Base-by-base conservation (phyloP, 345 rosid species). In the Lagerstroemia speciosa region DNA sequence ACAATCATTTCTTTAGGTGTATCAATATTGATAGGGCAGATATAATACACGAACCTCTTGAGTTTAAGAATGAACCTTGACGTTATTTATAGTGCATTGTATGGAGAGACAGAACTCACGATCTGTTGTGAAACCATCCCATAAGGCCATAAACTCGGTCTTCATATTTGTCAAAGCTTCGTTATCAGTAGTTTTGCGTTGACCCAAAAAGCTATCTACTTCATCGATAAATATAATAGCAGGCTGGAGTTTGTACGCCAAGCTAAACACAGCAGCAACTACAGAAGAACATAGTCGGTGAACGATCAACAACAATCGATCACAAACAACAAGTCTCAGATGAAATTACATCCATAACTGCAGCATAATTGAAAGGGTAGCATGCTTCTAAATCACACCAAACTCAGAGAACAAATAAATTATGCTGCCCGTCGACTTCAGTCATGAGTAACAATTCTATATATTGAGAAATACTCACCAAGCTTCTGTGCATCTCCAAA, bases 401-500 rank as follows among this genome's bases (percentile, higher is more conserved):
- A 24, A 53, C 30, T 53, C 14, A 20, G 29, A 24, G 30, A 62
- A 32, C 63, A 31, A 22, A 31, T 62, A 62, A 30, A 33, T 19
- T 62, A 17, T 30, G 0, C n/a, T n/a, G 37, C 34, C 55, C 29
- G 16, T 36, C 12, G n/a, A 29, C 19, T 37, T 16, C 29, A 32
- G 33, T 64, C 6, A 27, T 19, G 30, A 14, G 31, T 19, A 64
- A 24, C 17, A 37, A 52, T 1, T n/a, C 53, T n/a, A n/a, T 52
- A 52, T 22, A 52, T 3, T 3, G 8, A n/a, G 60, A 53, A 53
- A 3, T 30, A 53, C 94, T 78, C 78, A 93, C 98, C 99, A 58
- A 94, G 97, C 83, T 94, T 94, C 79, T 89, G 99, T 60, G 98
- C 96, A 85, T 91, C 99, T 70, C 98, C 98, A 84, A 94, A 91